Evolutionary conservation across 2,329 filamentous ascomycete genomes (phyloP).

Genomic region (Clathrospora elynae): DNA sequence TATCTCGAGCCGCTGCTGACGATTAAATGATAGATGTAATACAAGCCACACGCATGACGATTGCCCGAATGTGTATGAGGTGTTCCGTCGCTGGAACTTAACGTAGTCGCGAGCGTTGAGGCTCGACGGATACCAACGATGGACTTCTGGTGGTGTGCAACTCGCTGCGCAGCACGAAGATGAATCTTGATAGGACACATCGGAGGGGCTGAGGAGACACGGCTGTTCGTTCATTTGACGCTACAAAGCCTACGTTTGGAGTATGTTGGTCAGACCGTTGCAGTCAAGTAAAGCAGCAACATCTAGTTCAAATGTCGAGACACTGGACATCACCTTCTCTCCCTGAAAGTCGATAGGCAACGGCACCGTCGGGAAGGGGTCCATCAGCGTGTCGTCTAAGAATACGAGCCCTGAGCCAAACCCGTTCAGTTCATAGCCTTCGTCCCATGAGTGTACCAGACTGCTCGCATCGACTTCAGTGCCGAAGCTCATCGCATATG

Average conservation of each 20-base stretch:
- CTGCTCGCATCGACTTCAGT: slow-evolving; percentile 24
- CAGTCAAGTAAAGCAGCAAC: slow-evolving; percentile 18
- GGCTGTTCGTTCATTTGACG: too few species aligned
- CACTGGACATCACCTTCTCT: slow-evolving; percentile 6
- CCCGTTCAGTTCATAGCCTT: slow-evolving; percentile 10
- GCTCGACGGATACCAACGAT: background rate
- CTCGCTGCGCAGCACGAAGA: too few species aligned
- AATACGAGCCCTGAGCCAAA: slow-evolving; percentile 3
- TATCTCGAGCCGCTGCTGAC: slow-evolving; percentile 5
- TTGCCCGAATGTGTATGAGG: too few species aligned
- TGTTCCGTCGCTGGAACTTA: too few species aligned
- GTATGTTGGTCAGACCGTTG: background rate
- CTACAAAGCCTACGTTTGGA: background rate
- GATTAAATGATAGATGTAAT: too few species aligned
- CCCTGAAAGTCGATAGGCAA: background rate
- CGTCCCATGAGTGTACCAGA: slow-evolving; percentile 17
- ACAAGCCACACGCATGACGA: background rate
- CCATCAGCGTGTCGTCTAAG: slow-evolving; percentile 3
- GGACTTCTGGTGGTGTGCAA: too few species aligned
- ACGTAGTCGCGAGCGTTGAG: too few species aligned
- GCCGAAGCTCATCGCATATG: slow-evolving; percentile 17
- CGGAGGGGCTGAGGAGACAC: too few species aligned
- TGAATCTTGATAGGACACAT: too few species aligned
- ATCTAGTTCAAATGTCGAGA: slow-evolving; percentile 27
- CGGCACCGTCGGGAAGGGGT: slow-evolving; percentile 4